Percentiles rank a stretch among this genome's conserved stretches.
Evolutionary conservation across 352 stramenopile species (phyloP).

Genomic region (Globisporangium barbulae): DNA sequence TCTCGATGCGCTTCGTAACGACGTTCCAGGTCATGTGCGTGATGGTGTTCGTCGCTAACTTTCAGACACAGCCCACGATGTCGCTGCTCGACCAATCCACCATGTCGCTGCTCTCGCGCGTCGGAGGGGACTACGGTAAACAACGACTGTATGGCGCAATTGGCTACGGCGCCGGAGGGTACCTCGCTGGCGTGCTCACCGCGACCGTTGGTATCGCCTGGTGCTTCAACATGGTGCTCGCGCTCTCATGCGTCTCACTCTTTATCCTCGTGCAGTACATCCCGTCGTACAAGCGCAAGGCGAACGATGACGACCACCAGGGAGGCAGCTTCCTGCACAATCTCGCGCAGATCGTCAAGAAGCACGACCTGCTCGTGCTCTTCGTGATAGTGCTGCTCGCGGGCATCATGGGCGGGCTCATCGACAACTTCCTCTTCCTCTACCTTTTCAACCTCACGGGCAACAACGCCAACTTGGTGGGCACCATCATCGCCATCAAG

Average conservation of each 20-base stretch:
- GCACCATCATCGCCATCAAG: constrained; percentile 63
- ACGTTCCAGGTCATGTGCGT: constrained; percentile 68
- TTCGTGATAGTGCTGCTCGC: constrained; percentile 65
- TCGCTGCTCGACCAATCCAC: constrained; percentile 66
- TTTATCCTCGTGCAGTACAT: constrained; percentile 54
- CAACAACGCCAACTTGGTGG: constrained; percentile 58
- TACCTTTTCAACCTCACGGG: constrained; percentile 71
- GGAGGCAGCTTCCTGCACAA: constrained; percentile 36
- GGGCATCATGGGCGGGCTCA: constrained; percentile 52
- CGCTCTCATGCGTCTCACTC: constrained; percentile 49
- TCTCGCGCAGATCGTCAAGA: constrained; percentile 39
- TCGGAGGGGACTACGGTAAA: constrained; percentile 75
- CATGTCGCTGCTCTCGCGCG: constrained; percentile 55
- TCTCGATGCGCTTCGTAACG: constrained; percentile 58
- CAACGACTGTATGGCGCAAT: constrained; percentile 66
- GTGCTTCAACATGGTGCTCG: constrained; percentile 77
- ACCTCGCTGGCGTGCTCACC: constrained; percentile 59
- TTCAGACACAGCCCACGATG: constrained; percentile 62
- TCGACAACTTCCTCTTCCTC: constrained; percentile 71
- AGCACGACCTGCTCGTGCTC: constrained; percentile 59
- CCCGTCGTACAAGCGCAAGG: constrained; percentile 33
- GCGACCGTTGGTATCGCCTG: constrained; percentile 63
- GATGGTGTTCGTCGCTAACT: constrained; percentile 72
- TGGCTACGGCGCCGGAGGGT: constrained; percentile 63
- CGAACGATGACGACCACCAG: constrained; percentile 15